phyloP scores from a whole-genome alignment of 768 basidiomycete genomes.

The Russula sp. region DNA sequence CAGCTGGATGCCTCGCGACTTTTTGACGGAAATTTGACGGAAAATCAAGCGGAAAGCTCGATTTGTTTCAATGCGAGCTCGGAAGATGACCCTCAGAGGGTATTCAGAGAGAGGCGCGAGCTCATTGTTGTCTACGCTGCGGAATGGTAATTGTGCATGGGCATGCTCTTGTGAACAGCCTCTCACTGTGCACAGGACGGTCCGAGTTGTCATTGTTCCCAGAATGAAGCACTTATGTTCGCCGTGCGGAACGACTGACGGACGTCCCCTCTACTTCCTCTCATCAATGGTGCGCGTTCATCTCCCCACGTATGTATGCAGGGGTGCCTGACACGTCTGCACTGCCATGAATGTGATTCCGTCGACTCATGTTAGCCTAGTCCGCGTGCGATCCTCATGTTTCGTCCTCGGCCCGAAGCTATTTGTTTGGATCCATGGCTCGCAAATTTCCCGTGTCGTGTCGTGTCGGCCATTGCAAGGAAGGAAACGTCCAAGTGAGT shows the following conservation, averaged over 20 bases:
- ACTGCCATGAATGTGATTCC: background rate
- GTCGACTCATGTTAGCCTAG: background rate
- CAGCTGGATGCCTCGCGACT: no score
- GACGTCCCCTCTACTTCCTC: constrained; percentile 12
- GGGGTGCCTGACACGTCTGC: constrained; percentile 3
- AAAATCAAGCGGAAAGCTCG: no score
- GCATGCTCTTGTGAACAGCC: no score
- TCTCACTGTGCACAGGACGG: no score
- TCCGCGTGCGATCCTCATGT: constrained; percentile 14
- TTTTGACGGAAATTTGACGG: no score
- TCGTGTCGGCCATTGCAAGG: background rate
- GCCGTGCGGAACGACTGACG: constrained; percentile 5
- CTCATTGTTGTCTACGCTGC: no score
- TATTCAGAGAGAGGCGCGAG: no score
- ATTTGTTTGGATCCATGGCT: background rate
- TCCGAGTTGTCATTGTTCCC: no score
- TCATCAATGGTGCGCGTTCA: constrained; percentile 1
- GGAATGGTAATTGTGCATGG: no score
- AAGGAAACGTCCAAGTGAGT: background rate
- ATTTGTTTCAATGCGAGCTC: no score
- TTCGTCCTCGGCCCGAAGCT: background rate
- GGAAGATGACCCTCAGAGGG: no score
- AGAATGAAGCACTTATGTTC: background rate
- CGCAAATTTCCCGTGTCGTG: background rate
- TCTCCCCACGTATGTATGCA: background rate